Evolutionary conservation across 2,329 filamentous ascomycete species (phyloP).

Genomic region (Claviceps pusilla): DNA sequence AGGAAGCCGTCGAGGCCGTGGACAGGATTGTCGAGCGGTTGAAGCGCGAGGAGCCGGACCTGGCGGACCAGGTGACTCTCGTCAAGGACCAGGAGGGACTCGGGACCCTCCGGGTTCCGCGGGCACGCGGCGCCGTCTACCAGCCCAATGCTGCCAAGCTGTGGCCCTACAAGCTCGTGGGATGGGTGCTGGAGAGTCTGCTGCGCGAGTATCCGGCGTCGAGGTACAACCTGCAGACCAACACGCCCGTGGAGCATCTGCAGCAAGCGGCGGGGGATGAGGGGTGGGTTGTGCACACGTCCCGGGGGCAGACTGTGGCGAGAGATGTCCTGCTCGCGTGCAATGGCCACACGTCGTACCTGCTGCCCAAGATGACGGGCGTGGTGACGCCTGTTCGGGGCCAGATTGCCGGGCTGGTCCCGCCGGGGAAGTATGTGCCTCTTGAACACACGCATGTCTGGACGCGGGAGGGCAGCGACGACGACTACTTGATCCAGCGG

Average conservation of each 20-base stretch:
- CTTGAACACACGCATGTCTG: constrained; percentile 51
- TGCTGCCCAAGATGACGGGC: constrained; percentile 53
- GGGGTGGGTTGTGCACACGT: constrained; percentile 50
- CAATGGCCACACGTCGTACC: constrained; percentile 68
- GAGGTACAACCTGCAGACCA: constrained; percentile 58
- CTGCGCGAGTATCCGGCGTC: constrained; percentile 22
- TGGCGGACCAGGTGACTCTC: constrained; percentile 33
- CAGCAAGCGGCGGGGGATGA: constrained; percentile 15
- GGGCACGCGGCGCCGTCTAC: constrained; percentile 47
- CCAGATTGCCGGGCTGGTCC: constrained; percentile 52
- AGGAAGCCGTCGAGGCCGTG: constrained; percentile 38
- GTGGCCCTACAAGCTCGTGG: constrained; percentile 76
- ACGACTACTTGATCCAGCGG: constrained; percentile 63
- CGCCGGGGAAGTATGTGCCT: constrained; percentile 26
- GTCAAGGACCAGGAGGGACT: constrained; percentile 27
- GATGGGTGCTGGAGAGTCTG: constrained; percentile 51
- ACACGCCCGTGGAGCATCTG: constrained; percentile 46
- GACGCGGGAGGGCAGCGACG: constrained; percentile 32
- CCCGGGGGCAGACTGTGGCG: constrained; percentile 50
- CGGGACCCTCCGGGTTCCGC: constrained; percentile 36
- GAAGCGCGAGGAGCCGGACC: constrained; percentile 33
- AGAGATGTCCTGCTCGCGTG: constrained; percentile 59
- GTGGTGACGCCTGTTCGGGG: constrained; percentile 66
- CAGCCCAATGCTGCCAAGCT: constrained; percentile 51
- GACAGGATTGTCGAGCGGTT: constrained; percentile 36